phyloP scores from a whole-genome alignment of 2,329 filamentous ascomycete species.

The Atkinsonella hypoxylon region DNA sequence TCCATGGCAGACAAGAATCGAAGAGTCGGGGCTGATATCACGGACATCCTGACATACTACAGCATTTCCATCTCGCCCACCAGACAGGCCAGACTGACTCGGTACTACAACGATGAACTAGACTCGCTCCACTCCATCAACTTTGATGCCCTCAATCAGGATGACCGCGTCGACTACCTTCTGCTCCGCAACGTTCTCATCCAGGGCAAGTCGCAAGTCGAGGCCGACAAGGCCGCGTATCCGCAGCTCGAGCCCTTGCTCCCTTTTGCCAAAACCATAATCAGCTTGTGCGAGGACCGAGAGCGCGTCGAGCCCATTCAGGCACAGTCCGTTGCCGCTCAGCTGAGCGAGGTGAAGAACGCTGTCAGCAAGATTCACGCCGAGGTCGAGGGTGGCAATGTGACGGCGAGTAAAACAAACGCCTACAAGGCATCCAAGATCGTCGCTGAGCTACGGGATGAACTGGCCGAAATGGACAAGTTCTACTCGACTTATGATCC shows the following conservation, averaged over 20 bases:
- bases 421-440: constrained; percentile 35
- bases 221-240: constrained; percentile 26
- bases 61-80: constrained; percentile 31
- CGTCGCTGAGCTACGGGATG: constrained; percentile 25
- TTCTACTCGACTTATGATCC: constrained; percentile 47
- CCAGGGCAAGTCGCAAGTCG: constrained; percentile 23
- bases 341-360: constrained; percentile 24
- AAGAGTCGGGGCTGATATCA: constrained; percentile 31
- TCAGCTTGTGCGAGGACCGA: constrained; percentile 34
- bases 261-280: constrained; percentile 30
- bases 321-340: constrained; percentile 28
- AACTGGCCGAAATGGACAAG: constrained; percentile 32
- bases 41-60: constrained; percentile 36
- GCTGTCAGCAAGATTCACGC: constrained; percentile 20
- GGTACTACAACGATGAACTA: constrained; percentile 31
- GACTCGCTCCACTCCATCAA: constrained; percentile 13
- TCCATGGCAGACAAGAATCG: constrained; percentile 29
- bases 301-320: constrained; percentile 31
- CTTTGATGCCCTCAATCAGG: constrained; percentile 22
- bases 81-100: constrained; percentile 25
- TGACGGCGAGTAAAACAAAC: constrained; percentile 26
- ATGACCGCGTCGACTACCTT: constrained; percentile 36
- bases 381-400: constrained; percentile 22
- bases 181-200: constrained; percentile 35
- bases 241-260: constrained; percentile 27